These are phyloP conservation scores for Sarocladium brachiariae DNA, from an alignment of 2,329 filamentous ascomycete genomes.

Conservation along the genomic window DNA sequence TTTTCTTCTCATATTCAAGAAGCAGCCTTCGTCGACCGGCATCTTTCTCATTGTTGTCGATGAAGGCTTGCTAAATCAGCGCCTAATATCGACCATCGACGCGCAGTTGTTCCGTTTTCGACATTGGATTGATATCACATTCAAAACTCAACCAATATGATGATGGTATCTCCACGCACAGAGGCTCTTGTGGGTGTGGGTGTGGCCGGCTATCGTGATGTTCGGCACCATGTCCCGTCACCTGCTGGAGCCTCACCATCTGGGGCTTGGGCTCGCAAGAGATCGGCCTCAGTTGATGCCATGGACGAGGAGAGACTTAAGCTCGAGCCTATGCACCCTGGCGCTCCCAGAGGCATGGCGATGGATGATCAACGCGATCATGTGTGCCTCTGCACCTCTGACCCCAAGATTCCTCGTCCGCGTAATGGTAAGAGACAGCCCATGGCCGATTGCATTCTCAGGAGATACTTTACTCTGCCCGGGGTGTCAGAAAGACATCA, in stretches of 20 bases:
- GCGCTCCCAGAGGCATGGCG: neutral
- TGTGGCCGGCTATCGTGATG: slow-evolving; percentile 2
- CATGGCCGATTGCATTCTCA: too few relatives aligned
- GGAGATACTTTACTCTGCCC: too few relatives aligned
- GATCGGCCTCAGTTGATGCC: neutral
- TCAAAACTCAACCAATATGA: neutral
- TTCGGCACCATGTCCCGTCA: slow-evolving; percentile 1
- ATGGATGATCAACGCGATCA: slow-evolving; percentile 10
- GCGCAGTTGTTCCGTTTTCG: neutral
- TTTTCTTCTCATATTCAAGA: neutral
- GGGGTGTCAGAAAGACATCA: too few relatives aligned
- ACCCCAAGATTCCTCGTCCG: slow-evolving; percentile 51
- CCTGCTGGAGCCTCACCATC: slow-evolving; percentile 6
- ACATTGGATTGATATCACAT: neutral
- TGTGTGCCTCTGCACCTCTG: slow-evolving; percentile 51
- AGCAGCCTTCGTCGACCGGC: slow-evolving; percentile 1
- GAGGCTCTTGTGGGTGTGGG: neutral
- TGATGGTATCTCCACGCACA: slow-evolving; percentile 8
- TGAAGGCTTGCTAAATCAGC: neutral
- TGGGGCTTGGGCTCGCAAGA: neutral
- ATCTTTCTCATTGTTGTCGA: neutral
- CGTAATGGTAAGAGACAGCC: slow-evolving; percentile 45
- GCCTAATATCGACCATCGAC: neutral
- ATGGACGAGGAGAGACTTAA: slow-evolving; percentile 20
- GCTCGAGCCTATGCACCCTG: slow-evolving; percentile 19